Evolutionary conservation across 805 yeast genomes (phyloP).

Genomic region (Zygotorulaspora chibaensis): DNA sequence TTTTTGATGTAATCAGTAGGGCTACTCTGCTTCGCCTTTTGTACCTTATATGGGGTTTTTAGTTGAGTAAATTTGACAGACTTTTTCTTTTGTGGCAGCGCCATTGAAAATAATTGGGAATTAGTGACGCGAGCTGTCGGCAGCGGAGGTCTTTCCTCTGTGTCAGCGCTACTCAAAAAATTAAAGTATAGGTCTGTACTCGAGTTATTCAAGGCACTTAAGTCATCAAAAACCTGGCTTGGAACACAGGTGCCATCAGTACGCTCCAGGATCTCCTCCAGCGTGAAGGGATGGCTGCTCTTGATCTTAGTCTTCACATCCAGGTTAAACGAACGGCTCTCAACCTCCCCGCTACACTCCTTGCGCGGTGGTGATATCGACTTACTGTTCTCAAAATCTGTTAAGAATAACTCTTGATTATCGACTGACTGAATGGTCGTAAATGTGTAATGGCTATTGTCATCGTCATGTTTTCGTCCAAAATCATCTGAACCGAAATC

Average conservation of each 20-base stretch:
- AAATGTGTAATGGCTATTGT: slow-evolving; percentile 11
- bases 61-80: slow-evolving; percentile 1
- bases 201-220: not conserved
- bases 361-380: slow-evolving; percentile 10
- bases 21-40: slow-evolving; percentile 4
- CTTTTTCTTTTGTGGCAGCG: slow-evolving; percentile 11
- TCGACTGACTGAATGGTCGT: slow-evolving; percentile 7
- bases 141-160: slow-evolving; percentile 1
- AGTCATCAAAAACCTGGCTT: slow-evolving; percentile 1
- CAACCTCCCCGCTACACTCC: not conserved
- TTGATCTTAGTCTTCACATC: not conserved
- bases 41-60: slow-evolving; percentile 7
- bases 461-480: slow-evolving; percentile 1
- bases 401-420: slow-evolving; percentile 8
- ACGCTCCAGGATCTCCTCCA: not conserved
- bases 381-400: slow-evolving; percentile 10
- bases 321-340: not conserved
- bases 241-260: not conserved
- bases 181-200: not conserved
- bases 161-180: slow-evolving; percentile 3
- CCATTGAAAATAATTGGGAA: not conserved
- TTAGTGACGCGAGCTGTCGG: slow-evolving; percentile 5
- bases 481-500: slow-evolving; percentile 2
- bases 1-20: slow-evolving; percentile 5
- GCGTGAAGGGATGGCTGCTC: not conserved